Conservation (phyloP, 169 alveolate genomes). For the Neospora caninum region DNA sequence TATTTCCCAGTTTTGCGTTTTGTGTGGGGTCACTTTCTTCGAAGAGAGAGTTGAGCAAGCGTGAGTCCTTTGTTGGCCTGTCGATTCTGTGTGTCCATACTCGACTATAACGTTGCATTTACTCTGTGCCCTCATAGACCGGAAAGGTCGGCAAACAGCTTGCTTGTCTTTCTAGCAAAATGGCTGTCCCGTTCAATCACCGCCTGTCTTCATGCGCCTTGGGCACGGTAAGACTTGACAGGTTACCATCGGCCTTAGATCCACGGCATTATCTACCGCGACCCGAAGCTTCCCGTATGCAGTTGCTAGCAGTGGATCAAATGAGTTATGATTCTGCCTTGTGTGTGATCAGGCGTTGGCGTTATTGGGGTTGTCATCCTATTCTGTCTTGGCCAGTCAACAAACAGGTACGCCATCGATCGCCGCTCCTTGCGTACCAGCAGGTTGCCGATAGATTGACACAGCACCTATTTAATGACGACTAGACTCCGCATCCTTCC, state of each 20-base stretch:
- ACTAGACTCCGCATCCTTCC: too few species aligned
- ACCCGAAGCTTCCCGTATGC: background rate
- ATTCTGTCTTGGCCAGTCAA: background rate
- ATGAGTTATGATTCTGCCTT: background rate
- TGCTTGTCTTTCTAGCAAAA: background rate
- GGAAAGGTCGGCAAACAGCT: too few species aligned
- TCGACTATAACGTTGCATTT: too few species aligned
- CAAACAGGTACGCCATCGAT: background rate
- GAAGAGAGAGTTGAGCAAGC: too few species aligned
- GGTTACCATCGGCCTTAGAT: background rate
- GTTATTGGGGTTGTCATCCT: background rate
- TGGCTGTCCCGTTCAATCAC: background rate
- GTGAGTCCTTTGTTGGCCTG: too few species aligned
- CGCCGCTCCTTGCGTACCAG: background rate
- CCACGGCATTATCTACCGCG: background rate
- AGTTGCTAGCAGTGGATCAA: background rate
- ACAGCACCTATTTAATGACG: too few species aligned
- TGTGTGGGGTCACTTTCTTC: background rate
- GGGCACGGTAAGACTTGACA: background rate
- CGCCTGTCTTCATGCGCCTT: background rate
- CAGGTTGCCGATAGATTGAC: too few species aligned
- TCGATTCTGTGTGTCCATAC: too few species aligned
- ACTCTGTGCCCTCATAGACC: too few species aligned
- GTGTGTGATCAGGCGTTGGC: background rate
- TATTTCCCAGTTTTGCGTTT: background rate